Base-by-base conservation (phyloP, 768 basidiomycete species). In the Leucogyrophana mollusca region DNA sequence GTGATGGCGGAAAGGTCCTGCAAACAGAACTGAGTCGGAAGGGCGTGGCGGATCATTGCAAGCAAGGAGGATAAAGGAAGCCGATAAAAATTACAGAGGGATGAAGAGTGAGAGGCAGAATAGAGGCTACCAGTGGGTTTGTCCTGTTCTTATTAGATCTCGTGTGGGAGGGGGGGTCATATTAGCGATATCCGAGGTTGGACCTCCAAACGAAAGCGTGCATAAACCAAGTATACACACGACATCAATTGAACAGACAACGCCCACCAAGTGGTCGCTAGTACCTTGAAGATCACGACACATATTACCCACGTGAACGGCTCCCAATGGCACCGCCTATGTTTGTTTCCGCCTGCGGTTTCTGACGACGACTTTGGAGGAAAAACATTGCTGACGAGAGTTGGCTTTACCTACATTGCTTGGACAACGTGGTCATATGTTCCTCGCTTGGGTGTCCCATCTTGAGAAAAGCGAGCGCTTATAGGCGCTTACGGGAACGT, bases 1-100 rank as follows among this genome's bases (percentile, higher is more conserved):
- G 69, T 67, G 22, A 71, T 66, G 27, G 66, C 63, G 17, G 57
- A 57, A 22, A 70, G 61, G 50, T 70, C 68, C 43, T 59, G 55
- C 16, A 70, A 63, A 42, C 58, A 58, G 54, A 70, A 71, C 25
- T 68, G 64, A 4, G 66, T 47, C 2, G 68, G 68, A 34, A 70
- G 66, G 20, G 64, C 39, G 41, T 61, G 53, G 41, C 56, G 55
- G 43, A 51, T 56, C 67, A 70, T 69, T 41, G 38, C 14, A 56
- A 49, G 50, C 37, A 51, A 61, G 33, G 40, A 32, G 36, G 36
- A 52, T 30, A 50, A 58, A 23, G 20, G 33, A 33, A 34, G 43
- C 16, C n/a, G 16, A 37, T 7, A 6, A 37, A 7, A 37, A 16
- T 7, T 37, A 21, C 35, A 37, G 20, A 21, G 16, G 16, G 35